A percentile compares a stretch with the other conserved stretches of the same genome.
Conservation (phyloP, 2,329 filamentous ascomycete genomes). For the Samsoniella hepiali region DNA sequence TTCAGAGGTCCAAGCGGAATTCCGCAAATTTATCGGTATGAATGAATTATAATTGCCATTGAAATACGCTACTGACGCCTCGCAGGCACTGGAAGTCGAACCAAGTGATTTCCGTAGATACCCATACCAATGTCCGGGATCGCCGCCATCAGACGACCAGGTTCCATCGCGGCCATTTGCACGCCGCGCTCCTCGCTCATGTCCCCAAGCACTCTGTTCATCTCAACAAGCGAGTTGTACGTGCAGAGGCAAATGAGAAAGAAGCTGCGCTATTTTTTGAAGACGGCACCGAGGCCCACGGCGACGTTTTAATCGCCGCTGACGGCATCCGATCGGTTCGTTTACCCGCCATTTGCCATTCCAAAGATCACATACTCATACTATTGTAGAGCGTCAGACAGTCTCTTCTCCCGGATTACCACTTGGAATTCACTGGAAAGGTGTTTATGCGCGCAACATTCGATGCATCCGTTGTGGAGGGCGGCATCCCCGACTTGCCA, state of each 20-base stretch:
- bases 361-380: background rate
- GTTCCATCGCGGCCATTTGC: conserved; percentile 47
- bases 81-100: conserved; percentile 43
- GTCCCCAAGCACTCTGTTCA: conserved; percentile 41
- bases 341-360: conserved; percentile 16
- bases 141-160: conserved; percentile 40
- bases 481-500: conserved; percentile 18
- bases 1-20: conserved; percentile 11
- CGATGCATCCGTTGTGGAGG: conserved; percentile 19
- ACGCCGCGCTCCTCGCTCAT: conserved; percentile 44
- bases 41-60: conserved; percentile 24
- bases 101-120: conserved; percentile 43
- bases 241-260: conserved; percentile 26
- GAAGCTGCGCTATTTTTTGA: conserved; percentile 36
- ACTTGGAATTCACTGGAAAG: conserved; percentile 19
- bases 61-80: conserved; percentile 33
- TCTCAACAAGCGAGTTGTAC: conserved; percentile 39
- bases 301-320: conserved; percentile 48
- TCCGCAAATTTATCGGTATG: conserved; percentile 24
- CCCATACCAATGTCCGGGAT: conserved; percentile 37
- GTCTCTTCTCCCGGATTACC: conserved; percentile 15
- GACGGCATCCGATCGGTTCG: conserved; percentile 51
- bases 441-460: conserved; percentile 20
- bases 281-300: conserved; percentile 40
- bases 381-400: conserved; percentile 13